Base-by-base conservation (phyloP, 768 basidiomycete species). In the Holtermannia corniformis region DNA sequence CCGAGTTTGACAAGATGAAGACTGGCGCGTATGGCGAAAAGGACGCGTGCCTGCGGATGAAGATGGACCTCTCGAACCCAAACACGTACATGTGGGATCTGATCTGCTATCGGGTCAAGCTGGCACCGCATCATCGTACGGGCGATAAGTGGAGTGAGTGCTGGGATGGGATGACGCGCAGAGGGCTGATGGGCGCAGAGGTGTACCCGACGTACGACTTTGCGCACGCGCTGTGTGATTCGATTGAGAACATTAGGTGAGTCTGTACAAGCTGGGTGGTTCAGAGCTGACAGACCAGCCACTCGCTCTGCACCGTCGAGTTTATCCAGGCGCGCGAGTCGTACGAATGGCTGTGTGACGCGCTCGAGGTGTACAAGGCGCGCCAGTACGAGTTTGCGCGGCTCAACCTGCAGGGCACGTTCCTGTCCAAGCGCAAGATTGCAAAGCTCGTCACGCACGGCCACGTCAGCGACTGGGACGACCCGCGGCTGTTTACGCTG, bases 41-140 rank as follows among this genome's bases (percentile, higher is more conserved):
- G 62, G 86, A 91, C 72, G 91, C 88, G 32, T 87, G 85, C 58
- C 74, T 99, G 46, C 82, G 95, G 32, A 97, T 99, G 95, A 99
- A 99, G 75, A 88, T 92, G 75, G 88, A 97, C 68, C 75, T 97
- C 23, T 78, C 81, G 44, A 87, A 88, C 55, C 85, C 86, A 12
- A 99, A 97, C 72, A 93, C 93, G 11, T 90, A 91, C 74, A 96
- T 99, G 95, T 99, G 95, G 95, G 95, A 99, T 75, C 74, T 95
- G 50, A 87, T 95, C 28, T 93, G 93, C 5, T 99, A 97, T 70
- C 84, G 95, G 23, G 88, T 97, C 14, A 78, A 96, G 49, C 80
- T 86, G 47, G 81, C 88, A 1, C 82, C 86, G 25, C 95, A 99
- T 72, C 93, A 97, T 65, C 82, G 95, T 21, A 97, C 95, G 0